Base-by-base conservation (phyloP, 768 basidiomycete genomes). In the Clitopilus hobsonii region DNA sequence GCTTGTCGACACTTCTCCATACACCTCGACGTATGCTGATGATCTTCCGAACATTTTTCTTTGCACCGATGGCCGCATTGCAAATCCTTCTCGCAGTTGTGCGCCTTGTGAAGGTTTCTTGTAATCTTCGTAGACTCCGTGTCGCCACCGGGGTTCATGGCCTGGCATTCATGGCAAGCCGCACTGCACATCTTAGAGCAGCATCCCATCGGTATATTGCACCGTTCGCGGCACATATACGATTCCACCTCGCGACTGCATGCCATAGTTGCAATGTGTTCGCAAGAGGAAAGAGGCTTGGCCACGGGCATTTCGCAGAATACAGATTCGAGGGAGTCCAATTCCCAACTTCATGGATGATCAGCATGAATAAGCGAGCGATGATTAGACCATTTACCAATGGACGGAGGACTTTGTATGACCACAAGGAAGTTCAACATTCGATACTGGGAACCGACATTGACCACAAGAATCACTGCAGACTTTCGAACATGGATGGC, bases 51-150 rank as follows among this genome's bases (percentile, higher is more conserved):
- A 54, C 88, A 89, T 1, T 62, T 54, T 1, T 69, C 67, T 6
- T 65, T 66, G 57, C 88, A 89, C 1, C 59, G 54, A 65, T 87
- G 84, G 11, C 75, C 77, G 61, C 87, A 88, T 61, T 78, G 80
- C 0, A 85, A 71, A 3, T 48, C 49, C 48, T 77, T 74, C 53
- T 79, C 69, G 64, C 87, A 89, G 0, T 70, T 66, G 61, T 87
- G 85, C 0, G 36, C 6, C 0, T 56, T 25, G 58, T 86, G 85
- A 3, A 58, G 56, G 8, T 25, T 64, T 56, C 78, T 69, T 47
- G 14, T 36, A 29, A 71, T 66, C 14, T n/a, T n/a, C n/a, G n/a
- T n/a, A n/a, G 26, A 56, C 4, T 51, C 54, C 4, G 51, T 30
- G 22, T 45, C 30, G 1, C 52, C 50, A 38, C 14, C 47, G 14